Base-by-base conservation (phyloP, 495 filamentous ascomycete species). In the Tuber borchii region DNA sequence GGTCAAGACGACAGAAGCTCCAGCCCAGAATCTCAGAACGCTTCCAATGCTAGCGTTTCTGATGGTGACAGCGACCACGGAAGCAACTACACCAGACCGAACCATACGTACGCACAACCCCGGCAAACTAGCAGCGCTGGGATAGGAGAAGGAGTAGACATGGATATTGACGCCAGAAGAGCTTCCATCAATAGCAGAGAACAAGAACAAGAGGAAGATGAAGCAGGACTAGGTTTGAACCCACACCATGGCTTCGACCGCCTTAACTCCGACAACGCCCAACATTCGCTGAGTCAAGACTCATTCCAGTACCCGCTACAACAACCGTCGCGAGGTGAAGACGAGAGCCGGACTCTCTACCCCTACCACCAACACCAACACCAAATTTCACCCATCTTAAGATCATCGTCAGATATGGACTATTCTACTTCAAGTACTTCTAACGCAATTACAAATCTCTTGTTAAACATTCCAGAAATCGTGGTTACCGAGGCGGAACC, bases 11-110 rank as follows among this genome's bases (percentile, higher is more conserved):
- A 72, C 22, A 48, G 61, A 65, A 79, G 73, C 70, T 56, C 73
- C 42, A 79, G 77, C 26, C 65, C 78, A 16, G 76, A 75, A 34
- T 78, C 77, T 14, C 72, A 72, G 34, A 69, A 69, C 34, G 39
- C 31, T 45, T 74, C 72, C 48, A 65, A 34, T 65, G 26, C 14
- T 65, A 34, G 56, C 56, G n/a, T 65, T 65, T 65, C 56, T 65
- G 56, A 34, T 65, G 56, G 56, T 65, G 26, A 65, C 56, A 65
- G 56, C 56, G 56, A 34, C 56, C 26, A 65, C 26, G 56, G 56
- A 17, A 26, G 26, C 56, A 34, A 34, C 26, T 65, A 34, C 56
- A 34, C 56, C 16, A 65, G 17, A 2, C 17, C 56, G 14, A 34
- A 34, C 56, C 26, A 34, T 34, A 8, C 56, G 7, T 34, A 31